These are phyloP conservation scores for Begonia masoniana DNA, from an alignment of 306 rosid species.

Conservation along the genomic window DNA sequence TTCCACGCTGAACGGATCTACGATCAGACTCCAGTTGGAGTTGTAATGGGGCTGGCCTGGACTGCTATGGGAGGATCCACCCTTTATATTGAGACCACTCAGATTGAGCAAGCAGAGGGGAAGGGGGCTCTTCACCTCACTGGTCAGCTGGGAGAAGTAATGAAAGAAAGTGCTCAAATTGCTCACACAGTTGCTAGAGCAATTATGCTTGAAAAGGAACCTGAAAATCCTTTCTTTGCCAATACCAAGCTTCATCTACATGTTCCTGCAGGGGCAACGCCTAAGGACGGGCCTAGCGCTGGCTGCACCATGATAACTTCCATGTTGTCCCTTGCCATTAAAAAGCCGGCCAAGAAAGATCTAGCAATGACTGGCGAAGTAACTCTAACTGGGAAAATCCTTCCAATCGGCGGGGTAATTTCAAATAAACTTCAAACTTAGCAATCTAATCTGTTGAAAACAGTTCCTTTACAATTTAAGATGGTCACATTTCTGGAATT, in stretches of 20 bases:
- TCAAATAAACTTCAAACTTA: not conserved
- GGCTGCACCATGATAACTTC: slow-evolving; percentile 99
- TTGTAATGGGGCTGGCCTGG: slow-evolving; percentile 99
- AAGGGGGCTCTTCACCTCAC: slow-evolving; percentile 68
- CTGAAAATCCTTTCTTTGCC: slow-evolving; percentile 59
- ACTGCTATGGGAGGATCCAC: slow-evolving; percentile 99
- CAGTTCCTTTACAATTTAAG: too few relatives aligned
- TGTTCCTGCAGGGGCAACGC: slow-evolving; percentile 97
- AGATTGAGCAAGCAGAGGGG: slow-evolving; percentile 78
- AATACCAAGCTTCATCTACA: slow-evolving; percentile 83
- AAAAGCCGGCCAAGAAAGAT: slow-evolving; percentile 81
- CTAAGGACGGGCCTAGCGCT: slow-evolving; percentile 98
- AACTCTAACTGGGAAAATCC: slow-evolving; percentile 91
- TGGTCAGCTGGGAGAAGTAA: slow-evolving; percentile 99
- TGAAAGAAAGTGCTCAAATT: slow-evolving; percentile 99
- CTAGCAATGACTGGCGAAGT: slow-evolving; percentile 99
- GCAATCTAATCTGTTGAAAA: too few relatives aligned
- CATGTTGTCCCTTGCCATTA: slow-evolving; percentile 72
- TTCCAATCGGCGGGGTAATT: slow-evolving; percentile 98
- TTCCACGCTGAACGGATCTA: slow-evolving; percentile 95
- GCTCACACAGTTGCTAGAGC: slow-evolving; percentile 88
- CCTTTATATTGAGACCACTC: slow-evolving; percentile 75
- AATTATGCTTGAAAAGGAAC: slow-evolving; percentile 45
- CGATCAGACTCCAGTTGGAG: slow-evolving; percentile 75
- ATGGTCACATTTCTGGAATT: too few relatives aligned